Conservation (phyloP, 169 alveolate species). For the Cryptosporidium tyzzeri region DNA sequence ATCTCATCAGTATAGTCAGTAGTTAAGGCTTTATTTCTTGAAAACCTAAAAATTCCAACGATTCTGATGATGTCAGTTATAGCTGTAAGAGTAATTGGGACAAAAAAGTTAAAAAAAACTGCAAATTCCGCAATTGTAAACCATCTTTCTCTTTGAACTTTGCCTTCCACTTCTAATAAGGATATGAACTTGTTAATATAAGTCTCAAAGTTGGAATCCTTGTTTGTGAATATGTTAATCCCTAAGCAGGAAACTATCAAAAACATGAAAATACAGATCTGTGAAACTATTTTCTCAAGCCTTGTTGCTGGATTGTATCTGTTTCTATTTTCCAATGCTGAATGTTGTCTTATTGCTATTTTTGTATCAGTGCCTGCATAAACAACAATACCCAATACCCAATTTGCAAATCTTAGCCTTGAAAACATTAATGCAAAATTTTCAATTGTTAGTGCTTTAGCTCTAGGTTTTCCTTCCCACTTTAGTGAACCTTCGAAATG, state of each 20-base stretch:
- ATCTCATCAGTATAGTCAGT: not conserved
- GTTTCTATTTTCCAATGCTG: not conserved
- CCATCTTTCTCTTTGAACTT: slow-evolving; percentile 8
- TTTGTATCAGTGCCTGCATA: slow-evolving; percentile 74
- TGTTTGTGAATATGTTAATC: not conserved
- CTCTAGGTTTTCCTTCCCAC: slow-evolving; percentile 76
- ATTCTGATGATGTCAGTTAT: slow-evolving; percentile 52
- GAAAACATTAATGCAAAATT: slow-evolving; percentile 73
- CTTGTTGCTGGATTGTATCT: slow-evolving; percentile 10
- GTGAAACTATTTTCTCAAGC: slow-evolving; percentile 28
- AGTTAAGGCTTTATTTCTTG: slow-evolving; percentile 5
- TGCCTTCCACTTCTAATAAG: not conserved
- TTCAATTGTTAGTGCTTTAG: slow-evolving; percentile 33
- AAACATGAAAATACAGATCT: slow-evolving; percentile 5
- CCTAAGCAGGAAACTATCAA: not conserved
- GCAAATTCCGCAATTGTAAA: slow-evolving; percentile 22
- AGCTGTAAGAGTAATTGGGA: slow-evolving; percentile 57
- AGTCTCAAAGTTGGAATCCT: slow-evolving; percentile 6
- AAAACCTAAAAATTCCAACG: slow-evolving; percentile 24
- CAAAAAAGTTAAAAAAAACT: slow-evolving; percentile 26
- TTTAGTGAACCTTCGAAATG: slow-evolving; percentile 68
- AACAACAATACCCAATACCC: slow-evolving; percentile 69
- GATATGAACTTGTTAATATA: not conserved
- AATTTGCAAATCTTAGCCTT: slow-evolving; percentile 59
- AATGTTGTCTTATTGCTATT: slow-evolving; percentile 29